Evolutionary conservation across 805 yeast species (phyloP).

Genomic region (Candida taoyuanica): DNA sequence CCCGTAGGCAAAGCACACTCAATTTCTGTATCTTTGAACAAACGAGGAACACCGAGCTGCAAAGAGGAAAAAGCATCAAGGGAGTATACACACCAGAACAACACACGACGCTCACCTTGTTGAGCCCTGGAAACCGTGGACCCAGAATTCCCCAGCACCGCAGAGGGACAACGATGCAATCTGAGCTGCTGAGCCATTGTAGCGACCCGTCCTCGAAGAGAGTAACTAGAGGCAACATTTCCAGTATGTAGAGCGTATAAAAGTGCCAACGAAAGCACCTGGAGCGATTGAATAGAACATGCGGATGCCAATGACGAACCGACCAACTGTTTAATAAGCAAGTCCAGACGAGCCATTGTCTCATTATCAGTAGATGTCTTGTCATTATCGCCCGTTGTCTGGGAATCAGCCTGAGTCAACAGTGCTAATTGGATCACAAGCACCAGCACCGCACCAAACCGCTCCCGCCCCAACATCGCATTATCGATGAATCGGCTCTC

Average conservation of each 20-base stretch:
- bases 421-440: constrained; percentile 47
- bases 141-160: constrained; percentile 65
- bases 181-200: constrained; percentile 85
- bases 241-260: constrained; percentile 71
- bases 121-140: constrained; percentile 60
- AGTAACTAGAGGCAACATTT: constrained; percentile 68
- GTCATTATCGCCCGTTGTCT: neutral
- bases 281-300: constrained; percentile 65
- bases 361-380: constrained; percentile 16
- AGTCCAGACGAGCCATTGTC: constrained; percentile 48
- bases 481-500: constrained; percentile 41
- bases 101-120: constrained; percentile 76
- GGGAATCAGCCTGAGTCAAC: constrained; percentile 22
- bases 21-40: constrained; percentile 74
- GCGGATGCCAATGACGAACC: constrained; percentile 54
- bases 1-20: constrained; percentile 81
- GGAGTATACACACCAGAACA: constrained; percentile 81
- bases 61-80: constrained; percentile 73
- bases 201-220: constrained; percentile 66
- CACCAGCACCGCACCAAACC: constrained; percentile 47
- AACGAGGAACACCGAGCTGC: constrained; percentile 76
- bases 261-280: constrained; percentile 61
- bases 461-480: constrained; percentile 41
- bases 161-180: constrained; percentile 82
- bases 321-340: constrained; percentile 56